phyloP scores from a whole-genome alignment of 257 asterid species.

The Solanum tacnaense region DNA sequence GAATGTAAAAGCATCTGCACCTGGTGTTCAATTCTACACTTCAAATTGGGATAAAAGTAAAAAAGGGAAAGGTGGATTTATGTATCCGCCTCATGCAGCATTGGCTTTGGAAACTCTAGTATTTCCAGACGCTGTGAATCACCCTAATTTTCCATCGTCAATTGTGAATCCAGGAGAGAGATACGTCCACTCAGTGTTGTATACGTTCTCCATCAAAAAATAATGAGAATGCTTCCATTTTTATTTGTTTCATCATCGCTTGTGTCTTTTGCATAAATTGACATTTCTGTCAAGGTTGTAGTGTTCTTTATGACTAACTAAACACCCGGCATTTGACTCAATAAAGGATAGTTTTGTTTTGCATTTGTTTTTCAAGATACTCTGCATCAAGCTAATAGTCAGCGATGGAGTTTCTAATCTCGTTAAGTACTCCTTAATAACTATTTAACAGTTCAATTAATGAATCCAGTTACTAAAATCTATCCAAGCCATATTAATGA shows the following conservation, averaged over 20 bases:
- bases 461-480: neutral
- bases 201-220: conserved; percentile 25
- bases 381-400: neutral
- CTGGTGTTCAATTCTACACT: conserved; percentile 8
- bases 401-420: neutral
- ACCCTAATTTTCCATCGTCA: conserved; percentile 54
- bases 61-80: conserved; percentile 8
- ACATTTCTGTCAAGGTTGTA: neutral
- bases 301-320: neutral
- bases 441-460: neutral
- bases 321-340: neutral
- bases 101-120: conserved; percentile 63
- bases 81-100: conserved; percentile 1
- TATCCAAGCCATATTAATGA: neutral
- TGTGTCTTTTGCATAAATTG: neutral
- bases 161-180: conserved; percentile 36
- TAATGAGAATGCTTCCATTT: neutral
- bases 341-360: neutral
- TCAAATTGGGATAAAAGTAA: neutral
- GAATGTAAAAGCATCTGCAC: neutral
- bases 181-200: conserved; percentile 45
- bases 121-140: conserved; percentile 80
- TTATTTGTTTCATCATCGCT: neutral
- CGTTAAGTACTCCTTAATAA: neutral
- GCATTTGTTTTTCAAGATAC: neutral